Evolutionary conservation across 1,284 basidiomycete genomes (phyloP), one percentile per base, ranked within the genome.

Genomic region (Sporisorium iseilematis-ciliati): DNA sequence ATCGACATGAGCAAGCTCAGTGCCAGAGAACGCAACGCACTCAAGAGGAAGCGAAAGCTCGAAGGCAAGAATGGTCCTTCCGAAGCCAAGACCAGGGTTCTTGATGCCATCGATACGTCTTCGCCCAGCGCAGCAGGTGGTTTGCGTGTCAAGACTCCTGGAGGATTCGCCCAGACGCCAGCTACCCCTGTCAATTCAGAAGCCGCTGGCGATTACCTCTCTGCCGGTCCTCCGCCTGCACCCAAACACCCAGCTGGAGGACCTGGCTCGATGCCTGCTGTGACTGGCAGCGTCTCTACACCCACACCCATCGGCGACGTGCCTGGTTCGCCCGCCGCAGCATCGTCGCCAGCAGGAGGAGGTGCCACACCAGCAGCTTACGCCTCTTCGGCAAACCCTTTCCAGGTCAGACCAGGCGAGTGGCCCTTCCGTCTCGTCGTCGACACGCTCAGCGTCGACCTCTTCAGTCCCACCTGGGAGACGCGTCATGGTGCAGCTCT

Each of bases 401-500:
- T 84, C 51, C 75, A 79, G 42, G 77, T 72, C 7, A 38, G 88
- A 63, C 88, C 89, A 16, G 94, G 93, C 1, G 88, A 89, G 57
- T 97, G 94, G 92, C 90, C 95, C 0, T 99, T 96, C 93, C 90
- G 91, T 57, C 92, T 92, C 10, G 89, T 97, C 7, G 90, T 92
- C 8, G 90, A 91, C 75, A 88, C 95, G 4, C 88, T 99, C 7
- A 91, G 92, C 77, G 90, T 94, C 2, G 92, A 94, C 77, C 87
- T 99, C 14, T 92, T 95, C 75, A 84, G 92, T 78, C 89, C 92
- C 0, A 89, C 91, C 7, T 99, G 97, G 97, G 95, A 99, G 85
- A 90, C 92, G 7, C 89, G 97, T 53, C 97, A 99, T 82, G 97
- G 97, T 49, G 93, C 95, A 7, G 93, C 95, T 0, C 90, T 98